Base-by-base conservation (phyloP, 371 early-diverging fungal species). In the Syncephalastrum sp. region DNA sequence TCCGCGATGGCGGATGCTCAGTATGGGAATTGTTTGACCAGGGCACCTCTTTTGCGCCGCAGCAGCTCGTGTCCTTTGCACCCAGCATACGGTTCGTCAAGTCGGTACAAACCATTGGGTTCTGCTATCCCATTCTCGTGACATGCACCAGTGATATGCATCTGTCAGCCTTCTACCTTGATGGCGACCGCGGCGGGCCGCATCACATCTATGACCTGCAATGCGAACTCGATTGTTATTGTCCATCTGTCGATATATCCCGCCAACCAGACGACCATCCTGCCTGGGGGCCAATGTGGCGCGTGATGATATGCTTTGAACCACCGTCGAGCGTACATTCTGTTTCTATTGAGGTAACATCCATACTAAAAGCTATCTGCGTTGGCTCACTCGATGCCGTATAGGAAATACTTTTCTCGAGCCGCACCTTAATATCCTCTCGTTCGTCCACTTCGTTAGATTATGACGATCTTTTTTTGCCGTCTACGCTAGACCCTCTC, bases 1-100 rank as follows among this genome's bases (percentile, higher is more conserved):
- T 75, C 61, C 56, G 60, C 43, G 65, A 70, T 60, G 81, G 81
- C 8, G 73, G 75, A 25, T 72, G 78, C 42, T 59, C 65, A 0
- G 33, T 81, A 33, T 81, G 75, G 75, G 58, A 66, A 17, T 21
- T 75, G 12, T 10, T 5, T 12, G 38, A 33, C 2, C 38, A 12
- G 7, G 10, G 10, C 38, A 10, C 12, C 38, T 33, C 38, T 12
- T 33, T 33, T 33, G 12, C 38, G 0, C 38, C 8, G 10, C 38
- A 33, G 2, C 38, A 33, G 38, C 38, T 33, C 2, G 38, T 33
- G 38, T 33, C 38, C 38, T 33, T 33, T 33, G 38, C 38, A 10
- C 12, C 38, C 38, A 10, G 38, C 8, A 33, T 12, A 12, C 38
- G 38, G 1, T 10, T 33, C 38, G 12, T 12, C 8, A 33, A 33